Conservation (phyloP, 257 asterid genomes). For the Leonotis leonurus region DNA sequence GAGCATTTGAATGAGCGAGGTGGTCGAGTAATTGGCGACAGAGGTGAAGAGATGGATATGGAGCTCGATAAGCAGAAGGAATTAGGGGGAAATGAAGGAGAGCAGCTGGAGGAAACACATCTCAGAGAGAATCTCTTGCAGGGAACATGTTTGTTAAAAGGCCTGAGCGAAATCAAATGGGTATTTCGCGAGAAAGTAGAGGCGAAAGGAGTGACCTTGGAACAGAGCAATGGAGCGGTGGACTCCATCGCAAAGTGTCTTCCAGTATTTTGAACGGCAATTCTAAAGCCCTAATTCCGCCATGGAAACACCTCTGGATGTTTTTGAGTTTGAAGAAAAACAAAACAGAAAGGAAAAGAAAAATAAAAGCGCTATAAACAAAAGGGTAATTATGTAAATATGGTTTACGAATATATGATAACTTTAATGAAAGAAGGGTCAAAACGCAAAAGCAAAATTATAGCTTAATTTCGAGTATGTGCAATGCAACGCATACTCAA, state of each 20-base stretch:
- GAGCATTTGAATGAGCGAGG: slow-evolving; percentile 30
- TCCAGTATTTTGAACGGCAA: neutral
- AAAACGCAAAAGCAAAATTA: no score
- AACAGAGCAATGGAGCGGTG: slow-evolving; percentile 33
- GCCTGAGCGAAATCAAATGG: slow-evolving; percentile 33
- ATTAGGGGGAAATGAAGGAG: neutral
- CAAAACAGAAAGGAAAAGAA: no score
- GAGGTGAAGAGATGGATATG: slow-evolving; percentile 3
- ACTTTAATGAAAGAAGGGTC: no score
- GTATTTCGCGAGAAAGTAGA: slow-evolving; percentile 10
- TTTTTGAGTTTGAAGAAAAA: no score
- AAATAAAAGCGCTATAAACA: no score
- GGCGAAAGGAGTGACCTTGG: slow-evolving; percentile 44
- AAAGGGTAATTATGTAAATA: no score
- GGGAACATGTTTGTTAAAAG: slow-evolving; percentile 41
- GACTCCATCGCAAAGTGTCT: slow-evolving; percentile 39
- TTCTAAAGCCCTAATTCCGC: slow-evolving; percentile 13
- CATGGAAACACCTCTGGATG: slow-evolving; percentile 21
- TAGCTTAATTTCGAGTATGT: no score
- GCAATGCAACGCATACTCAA: no score
- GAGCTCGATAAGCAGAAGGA: neutral
- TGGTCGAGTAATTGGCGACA: slow-evolving; percentile 3
- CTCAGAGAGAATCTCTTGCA: slow-evolving; percentile 23
- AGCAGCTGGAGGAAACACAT: slow-evolving; percentile 11
- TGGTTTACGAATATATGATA: no score